Conservation (phyloP, 163 green algal species). For the Chlorella variabilis region DNA sequence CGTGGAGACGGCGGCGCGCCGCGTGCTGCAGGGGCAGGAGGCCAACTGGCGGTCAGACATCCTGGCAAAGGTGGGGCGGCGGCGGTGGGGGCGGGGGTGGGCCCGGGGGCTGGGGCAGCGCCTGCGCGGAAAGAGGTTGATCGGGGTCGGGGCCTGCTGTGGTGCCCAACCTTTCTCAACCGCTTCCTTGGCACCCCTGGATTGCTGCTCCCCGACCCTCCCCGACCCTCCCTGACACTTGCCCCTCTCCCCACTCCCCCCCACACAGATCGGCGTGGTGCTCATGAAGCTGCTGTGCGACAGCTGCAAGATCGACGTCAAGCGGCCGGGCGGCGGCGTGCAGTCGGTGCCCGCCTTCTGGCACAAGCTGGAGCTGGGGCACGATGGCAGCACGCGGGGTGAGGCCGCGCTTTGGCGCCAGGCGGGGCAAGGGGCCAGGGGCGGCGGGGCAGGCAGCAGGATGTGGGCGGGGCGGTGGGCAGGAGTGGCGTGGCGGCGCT, state of each 20-base stretch:
- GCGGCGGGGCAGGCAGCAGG: too few species aligned
- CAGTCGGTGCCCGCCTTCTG: constrained; percentile 45
- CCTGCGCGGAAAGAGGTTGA: not conserved
- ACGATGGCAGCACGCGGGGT: constrained; percentile 26
- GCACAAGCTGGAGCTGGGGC: constrained; percentile 42
- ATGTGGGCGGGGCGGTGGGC: too few species aligned
- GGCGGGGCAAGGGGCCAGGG: not conserved
- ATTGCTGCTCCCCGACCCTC: not conserved
- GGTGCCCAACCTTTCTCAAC: not conserved
- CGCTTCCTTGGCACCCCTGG: not conserved
- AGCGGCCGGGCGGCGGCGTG: constrained; percentile 4
- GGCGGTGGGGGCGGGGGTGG: not conserved
- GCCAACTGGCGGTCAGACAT: constrained; percentile 41
- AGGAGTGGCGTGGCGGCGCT: too few species aligned
- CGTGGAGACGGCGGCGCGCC: constrained; percentile 11
- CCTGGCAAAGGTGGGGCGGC: constrained; percentile 40
- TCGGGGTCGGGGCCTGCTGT: not conserved
- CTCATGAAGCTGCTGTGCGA: constrained; percentile 66
- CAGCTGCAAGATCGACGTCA: constrained; percentile 45
- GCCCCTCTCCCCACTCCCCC: not conserved
- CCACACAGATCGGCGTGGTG: constrained; percentile 53
- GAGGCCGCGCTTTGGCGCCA: not conserved
- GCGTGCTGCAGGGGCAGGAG: constrained; percentile 35
- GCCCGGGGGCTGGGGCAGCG: not conserved
- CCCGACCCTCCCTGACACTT: not conserved